A percentile compares a stretch with the other conserved stretches of the same genome.
Conservation (phyloP, 2,329 filamentous ascomycete species). For the Ambrosiella cleistominuta region DNA sequence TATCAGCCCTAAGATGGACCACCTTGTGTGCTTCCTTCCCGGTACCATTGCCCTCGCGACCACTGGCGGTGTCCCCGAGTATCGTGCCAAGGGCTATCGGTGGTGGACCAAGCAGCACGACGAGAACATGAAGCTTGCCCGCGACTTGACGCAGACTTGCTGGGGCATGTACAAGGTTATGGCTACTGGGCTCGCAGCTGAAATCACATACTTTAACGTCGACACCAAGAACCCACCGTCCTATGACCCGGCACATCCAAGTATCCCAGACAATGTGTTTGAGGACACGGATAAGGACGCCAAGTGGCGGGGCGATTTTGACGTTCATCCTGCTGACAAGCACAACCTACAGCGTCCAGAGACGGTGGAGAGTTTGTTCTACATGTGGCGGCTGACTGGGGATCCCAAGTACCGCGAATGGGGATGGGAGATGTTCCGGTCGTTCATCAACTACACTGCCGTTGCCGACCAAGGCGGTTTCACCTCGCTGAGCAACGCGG, state of each 20-base stretch:
- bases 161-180: conserved; percentile 95
- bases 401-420: conserved; percentile 80
- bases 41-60: conserved; percentile 83
- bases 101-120: conserved; percentile 67
- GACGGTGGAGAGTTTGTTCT: conserved; percentile 89
- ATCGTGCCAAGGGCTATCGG: conserved; percentile 52
- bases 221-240: conserved; percentile 22
- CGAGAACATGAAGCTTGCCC: conserved; percentile 70
- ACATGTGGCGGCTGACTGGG: conserved; percentile 97
- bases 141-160: conserved; percentile 88
- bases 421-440: conserved; percentile 97
- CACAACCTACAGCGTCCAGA: conserved; percentile 94
- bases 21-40: conserved; percentile 92
- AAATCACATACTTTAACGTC: conserved; percentile 84
- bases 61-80: conserved; percentile 60
- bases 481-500: conserved; percentile 62
- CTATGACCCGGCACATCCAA: conserved; percentile 19
- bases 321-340: conserved; percentile 61
- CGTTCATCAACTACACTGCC: conserved; percentile 71
- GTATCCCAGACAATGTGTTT: conserved; percentile 3
- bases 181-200: conserved; percentile 75
- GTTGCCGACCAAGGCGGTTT: conserved; percentile 66
- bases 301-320: conserved; percentile 63
- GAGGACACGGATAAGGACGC: conserved; percentile 15
- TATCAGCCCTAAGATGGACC: conserved; percentile 87